Conservation (phyloP, 352 stramenopile genomes). For the Blastocystis hominis region DNA sequence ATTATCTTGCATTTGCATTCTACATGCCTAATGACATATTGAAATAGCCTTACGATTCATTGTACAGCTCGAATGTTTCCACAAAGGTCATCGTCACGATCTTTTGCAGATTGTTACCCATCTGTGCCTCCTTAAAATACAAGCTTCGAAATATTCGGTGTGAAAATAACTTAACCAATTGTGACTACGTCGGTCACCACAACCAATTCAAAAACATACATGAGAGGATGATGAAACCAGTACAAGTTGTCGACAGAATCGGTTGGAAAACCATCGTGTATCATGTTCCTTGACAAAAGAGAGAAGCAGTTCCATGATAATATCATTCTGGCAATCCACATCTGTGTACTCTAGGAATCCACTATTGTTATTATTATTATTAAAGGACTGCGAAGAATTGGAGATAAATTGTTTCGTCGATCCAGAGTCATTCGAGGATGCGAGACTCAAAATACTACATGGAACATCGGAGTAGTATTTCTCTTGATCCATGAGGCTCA, state of each 20-base stretch:
- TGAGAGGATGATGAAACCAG: neutral
- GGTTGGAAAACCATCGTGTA: neutral
- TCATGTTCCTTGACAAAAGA: constrained; percentile 15
- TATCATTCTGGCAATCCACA: neutral
- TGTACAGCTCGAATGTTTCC: constrained; percentile 3
- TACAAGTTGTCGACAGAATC: constrained; percentile 21
- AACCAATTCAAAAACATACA: neutral
- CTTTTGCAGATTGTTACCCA: neutral
- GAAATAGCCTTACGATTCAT: neutral
- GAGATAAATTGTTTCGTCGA: neutral
- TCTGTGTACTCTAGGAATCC: neutral
- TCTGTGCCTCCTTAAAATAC: neutral
- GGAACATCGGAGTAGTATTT: neutral
- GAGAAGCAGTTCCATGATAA: constrained; percentile 19
- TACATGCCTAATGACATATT: neutral
- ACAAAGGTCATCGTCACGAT: neutral
- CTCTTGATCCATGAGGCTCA: neutral
- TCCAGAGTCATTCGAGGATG: neutral
- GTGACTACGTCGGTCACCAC: neutral
- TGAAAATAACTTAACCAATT: neutral
- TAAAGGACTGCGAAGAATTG: neutral
- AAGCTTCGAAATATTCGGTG: constrained; percentile 19
- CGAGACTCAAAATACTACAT: neutral
- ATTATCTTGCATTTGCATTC: neutral
- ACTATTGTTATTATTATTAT: neutral